Conservation (phyloP, 2,329 filamentous ascomycete genomes). For the Aspergillus sergii region DNA sequence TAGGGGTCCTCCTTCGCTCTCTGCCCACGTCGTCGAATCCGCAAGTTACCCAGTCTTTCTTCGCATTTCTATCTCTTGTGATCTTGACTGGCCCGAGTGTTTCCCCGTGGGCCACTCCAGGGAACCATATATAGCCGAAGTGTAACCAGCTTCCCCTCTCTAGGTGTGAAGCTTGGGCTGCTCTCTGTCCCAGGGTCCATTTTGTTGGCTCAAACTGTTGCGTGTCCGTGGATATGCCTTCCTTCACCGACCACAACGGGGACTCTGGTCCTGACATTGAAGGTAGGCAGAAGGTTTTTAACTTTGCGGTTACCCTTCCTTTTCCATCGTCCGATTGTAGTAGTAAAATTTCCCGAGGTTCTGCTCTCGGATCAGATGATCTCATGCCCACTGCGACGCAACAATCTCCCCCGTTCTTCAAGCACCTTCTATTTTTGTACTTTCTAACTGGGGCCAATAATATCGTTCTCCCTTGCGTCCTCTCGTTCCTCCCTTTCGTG, state of each 20-base stretch:
- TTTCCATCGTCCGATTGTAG: slow-evolving; percentile 19
- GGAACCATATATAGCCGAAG: not conserved
- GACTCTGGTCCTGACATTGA: slow-evolving; percentile 26
- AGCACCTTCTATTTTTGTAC: slow-evolving; percentile 6
- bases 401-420: not conserved
- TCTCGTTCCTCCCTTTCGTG: slow-evolving; percentile 1
- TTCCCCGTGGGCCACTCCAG: not conserved
- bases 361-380: slow-evolving; percentile 22
- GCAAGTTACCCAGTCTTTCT: slow-evolving; percentile 5
- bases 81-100: slow-evolving; percentile 1
- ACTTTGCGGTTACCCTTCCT: slow-evolving; percentile 11
- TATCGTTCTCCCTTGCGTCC: not conserved
- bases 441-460: slow-evolving; percentile 1
- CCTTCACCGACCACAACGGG: slow-evolving; percentile 30
- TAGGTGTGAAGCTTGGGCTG: not conserved
- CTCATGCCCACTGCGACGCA: slow-evolving; percentile 23
- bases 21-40: slow-evolving; percentile 5
- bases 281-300: slow-evolving; percentile 30
- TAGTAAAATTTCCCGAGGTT: slow-evolving; percentile 19
- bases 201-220: not conserved
- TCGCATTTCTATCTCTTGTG: not conserved
- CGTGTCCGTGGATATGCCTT: slow-evolving; percentile 28
- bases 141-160: slow-evolving; percentile 1
- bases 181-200: not conserved
- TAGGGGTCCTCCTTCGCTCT: slow-evolving; percentile 1